phyloP scores from a whole-genome alignment of 2,329 filamentous ascomycete species.

The Sclerotinia borealis region DNA sequence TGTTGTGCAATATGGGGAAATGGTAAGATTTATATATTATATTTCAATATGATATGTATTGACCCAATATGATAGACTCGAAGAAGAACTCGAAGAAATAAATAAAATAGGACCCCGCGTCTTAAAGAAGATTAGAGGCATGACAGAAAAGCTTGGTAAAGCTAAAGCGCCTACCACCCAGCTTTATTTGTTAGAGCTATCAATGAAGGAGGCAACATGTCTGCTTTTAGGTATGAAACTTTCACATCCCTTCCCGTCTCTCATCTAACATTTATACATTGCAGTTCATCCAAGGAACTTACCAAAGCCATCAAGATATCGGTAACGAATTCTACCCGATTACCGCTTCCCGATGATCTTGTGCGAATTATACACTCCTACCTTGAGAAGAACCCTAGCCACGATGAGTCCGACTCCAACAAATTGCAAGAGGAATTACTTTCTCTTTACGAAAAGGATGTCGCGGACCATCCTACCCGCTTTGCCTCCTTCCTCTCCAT shows the following conservation, averaged over 20 bases:
- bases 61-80: too few relatives aligned
- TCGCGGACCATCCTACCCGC: conserved; percentile 50
- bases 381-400: conserved; percentile 58
- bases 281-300: conserved; percentile 48
- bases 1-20: neutral
- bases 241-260: neutral
- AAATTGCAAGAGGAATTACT: conserved; percentile 69
- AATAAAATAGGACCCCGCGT: neutral
- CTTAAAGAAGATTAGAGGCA: neutral
- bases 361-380: conserved; percentile 58
- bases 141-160: conserved; percentile 5
- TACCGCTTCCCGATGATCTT: conserved; percentile 63
- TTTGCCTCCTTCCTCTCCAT: conserved; percentile 64
- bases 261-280: neutral
- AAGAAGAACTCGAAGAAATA: neutral
- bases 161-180: neutral
- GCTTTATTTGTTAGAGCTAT: neutral
- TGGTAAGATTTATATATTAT: neutral
- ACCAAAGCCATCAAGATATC: conserved; percentile 50
- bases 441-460: conserved; percentile 57
- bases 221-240: conserved; percentile 12
- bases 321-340: conserved; percentile 39
- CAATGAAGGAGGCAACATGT: conserved; percentile 12
- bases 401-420: conserved; percentile 63
- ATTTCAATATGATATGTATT: neutral